Base-by-base conservation (phyloP, 345 rosid species). In the Acer saccharum region DNA sequence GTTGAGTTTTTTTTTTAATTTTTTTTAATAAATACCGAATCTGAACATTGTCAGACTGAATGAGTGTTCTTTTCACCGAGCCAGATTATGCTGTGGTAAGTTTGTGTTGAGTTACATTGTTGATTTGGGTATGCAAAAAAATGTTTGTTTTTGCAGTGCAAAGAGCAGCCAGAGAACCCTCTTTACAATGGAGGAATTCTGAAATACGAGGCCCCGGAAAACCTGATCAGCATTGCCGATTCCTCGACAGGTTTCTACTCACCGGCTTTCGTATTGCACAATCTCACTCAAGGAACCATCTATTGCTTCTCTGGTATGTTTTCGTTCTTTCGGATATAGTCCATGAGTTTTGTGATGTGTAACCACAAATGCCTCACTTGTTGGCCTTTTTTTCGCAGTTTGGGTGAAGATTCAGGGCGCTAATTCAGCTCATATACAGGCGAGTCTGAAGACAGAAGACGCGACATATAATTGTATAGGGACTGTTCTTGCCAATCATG, bases 161-260 rank as follows among this genome's bases (percentile, higher is more conserved):
- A 83, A 85, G 76, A 44, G 35, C 71, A 67, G 55, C 90, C 98
- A 62, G 94, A 90, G 83, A 65, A 77, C 64, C 85, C 98, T 21
- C 91, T 93, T 0, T 91, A 92, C 84, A 77, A 78, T 71, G 98
- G 98, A 86, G 99, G 99, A 62, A 85, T 92, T 23, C 85, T 95
- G 10, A 84, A 80, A 71, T 80, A 83, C 44, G 69, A 79, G 64
- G 52, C 64, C 18, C 81, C 73, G 54, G 18, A 67, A 63, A 72
- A 60, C 46, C 18, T 65, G 39, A 66, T 46, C 6, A 20, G 8
- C 68, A 55, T 7, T 16, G 35, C 43, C 20, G 17, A 71, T 21
- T 64, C 76, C 25, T 71, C 79, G 3, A 44, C 27, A 41, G 79
- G 71, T 78, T 62, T 67, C 63, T 82, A 80, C 69, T 78, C 89